These are phyloP conservation scores for Monosporascus ibericus DNA, from an alignment of 2,329 filamentous ascomycete species.

Conservation along the genomic window DNA sequence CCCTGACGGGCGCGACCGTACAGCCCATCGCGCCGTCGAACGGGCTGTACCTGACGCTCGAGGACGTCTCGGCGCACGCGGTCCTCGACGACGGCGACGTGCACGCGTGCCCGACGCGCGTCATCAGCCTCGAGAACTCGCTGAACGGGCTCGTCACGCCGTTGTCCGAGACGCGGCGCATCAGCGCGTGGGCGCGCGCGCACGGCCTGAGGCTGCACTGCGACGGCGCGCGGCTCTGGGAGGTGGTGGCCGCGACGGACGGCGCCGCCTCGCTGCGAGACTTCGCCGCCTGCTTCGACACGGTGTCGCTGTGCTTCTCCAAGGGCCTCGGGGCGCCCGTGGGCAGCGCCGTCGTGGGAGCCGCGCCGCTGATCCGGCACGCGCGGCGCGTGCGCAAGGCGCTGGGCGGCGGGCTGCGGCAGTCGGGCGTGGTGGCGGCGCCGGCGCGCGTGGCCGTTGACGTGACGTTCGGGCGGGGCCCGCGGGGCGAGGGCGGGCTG, in stretches of 20 bases:
- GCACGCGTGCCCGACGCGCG: constrained; percentile 34
- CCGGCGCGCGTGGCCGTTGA: constrained; percentile 72
- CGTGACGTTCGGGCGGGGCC: constrained; percentile 63
- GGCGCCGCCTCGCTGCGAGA: constrained; percentile 36
- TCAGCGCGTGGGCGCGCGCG: constrained; percentile 26
- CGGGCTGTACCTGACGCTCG: constrained; percentile 34
- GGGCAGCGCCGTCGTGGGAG: constrained; percentile 40
- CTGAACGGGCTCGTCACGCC: constrained; percentile 30
- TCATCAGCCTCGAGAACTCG: constrained; percentile 37
- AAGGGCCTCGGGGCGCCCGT: constrained; percentile 49
- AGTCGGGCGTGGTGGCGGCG: constrained; percentile 69
- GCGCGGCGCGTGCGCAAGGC: constrained; percentile 74
- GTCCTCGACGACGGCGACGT: constrained; percentile 36
- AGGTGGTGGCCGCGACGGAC: constrained; percentile 32
- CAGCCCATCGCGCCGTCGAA: constrained; percentile 36
- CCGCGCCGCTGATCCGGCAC: constrained; percentile 52
- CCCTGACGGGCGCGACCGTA: constrained; percentile 58
- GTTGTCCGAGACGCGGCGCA: constrained; percentile 25
- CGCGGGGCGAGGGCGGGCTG: constrained; percentile 27
- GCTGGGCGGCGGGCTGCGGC: constrained; percentile 72
- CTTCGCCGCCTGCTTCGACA: constrained; percentile 42
- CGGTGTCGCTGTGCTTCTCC: constrained; percentile 41
- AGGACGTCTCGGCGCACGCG: constrained; percentile 30
- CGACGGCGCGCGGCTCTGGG: constrained; percentile 48
- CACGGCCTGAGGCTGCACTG: constrained; percentile 40